phyloP scores from a whole-genome alignment of 306 rosid species.

The Acacia melanoxylon region DNA sequence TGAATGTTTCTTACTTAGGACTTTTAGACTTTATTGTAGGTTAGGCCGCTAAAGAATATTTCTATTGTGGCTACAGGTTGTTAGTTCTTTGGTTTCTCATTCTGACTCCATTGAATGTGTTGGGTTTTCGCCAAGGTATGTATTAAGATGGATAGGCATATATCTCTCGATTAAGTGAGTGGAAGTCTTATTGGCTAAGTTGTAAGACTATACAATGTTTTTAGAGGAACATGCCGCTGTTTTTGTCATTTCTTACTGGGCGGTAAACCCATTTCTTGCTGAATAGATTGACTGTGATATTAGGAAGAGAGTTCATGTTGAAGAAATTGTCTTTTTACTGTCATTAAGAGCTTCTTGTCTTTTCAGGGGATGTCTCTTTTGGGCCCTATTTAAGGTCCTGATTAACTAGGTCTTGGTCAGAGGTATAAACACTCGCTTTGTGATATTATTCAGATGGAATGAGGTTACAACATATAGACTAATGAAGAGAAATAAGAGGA shows the following conservation, averaged over 20 bases:
- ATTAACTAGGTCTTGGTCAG: neutral
- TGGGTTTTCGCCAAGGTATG: conserved; percentile 70
- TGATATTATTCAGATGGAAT: too few relatives aligned
- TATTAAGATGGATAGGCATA: conserved; percentile 18
- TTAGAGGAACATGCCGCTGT: neutral
- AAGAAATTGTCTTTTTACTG: neutral
- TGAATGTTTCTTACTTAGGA: neutral
- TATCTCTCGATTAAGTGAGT: conserved; percentile 9
- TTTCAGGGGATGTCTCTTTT: neutral
- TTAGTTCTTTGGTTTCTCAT: conserved; percentile 63
- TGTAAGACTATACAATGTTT: neutral
- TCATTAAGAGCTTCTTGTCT: neutral
- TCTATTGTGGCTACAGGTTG: conserved; percentile 59
- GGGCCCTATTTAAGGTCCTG: neutral
- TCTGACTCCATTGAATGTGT: conserved; percentile 79
- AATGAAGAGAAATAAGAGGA: too few relatives aligned
- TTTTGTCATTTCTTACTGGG: neutral
- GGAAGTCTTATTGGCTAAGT: neutral
- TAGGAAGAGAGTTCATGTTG: neutral
- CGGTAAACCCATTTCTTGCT: neutral
- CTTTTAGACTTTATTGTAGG: conserved; percentile 8
- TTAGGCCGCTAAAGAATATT: conserved; percentile 26
- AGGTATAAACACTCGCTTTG: too few relatives aligned
- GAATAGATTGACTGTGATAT: neutral
- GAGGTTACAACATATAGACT: too few relatives aligned